Percentiles rank a stretch among this genome's conserved stretches.
Conservation (phyloP, 805 yeast genomes). For the Scheffersomyces stipitis region DNA sequence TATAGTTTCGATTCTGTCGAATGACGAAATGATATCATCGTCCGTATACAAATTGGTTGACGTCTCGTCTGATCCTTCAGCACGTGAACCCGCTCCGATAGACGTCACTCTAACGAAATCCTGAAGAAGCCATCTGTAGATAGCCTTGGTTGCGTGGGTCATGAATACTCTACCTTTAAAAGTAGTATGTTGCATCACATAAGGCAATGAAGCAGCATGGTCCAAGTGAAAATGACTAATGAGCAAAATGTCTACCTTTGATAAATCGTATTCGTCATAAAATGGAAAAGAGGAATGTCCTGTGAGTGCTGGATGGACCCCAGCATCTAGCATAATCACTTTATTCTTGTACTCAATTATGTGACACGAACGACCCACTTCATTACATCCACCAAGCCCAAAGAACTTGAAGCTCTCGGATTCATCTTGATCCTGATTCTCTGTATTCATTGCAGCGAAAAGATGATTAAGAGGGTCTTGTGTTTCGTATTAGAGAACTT, state of each 20-base stretch:
- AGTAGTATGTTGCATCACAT: conserved; percentile 94
- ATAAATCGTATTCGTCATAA: conserved; percentile 90
- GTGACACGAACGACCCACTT: conserved; percentile 96
- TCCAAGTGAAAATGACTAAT: conserved; percentile 96
- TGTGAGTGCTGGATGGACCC: conserved; percentile 92
- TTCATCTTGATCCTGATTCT: conserved; percentile 21
- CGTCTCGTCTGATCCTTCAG: conserved; percentile 15
- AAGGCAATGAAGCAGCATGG: conserved; percentile 97
- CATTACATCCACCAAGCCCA: conserved; percentile 97
- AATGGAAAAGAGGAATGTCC: conserved; percentile 92
- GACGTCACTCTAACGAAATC: conserved; percentile 92
- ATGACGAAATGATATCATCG: conserved; percentile 83
- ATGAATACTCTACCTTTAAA: conserved; percentile 95
- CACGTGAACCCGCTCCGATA: conserved; percentile 47
- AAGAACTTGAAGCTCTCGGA: conserved; percentile 60
- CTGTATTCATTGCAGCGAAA: conserved; percentile 16
- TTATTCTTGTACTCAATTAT: conserved; percentile 89
- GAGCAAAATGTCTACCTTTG: conserved; percentile 80
- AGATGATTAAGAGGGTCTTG: too few species aligned
- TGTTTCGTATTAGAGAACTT: too few species aligned
- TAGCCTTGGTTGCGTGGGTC: conserved; percentile 99
- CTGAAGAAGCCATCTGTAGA: conserved; percentile 89
- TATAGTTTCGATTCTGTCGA: conserved; percentile 87
- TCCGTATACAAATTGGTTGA: conserved; percentile 72
- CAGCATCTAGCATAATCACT: conserved; percentile 96